Percentiles rank a stretch among this genome's conserved stretches.
These are phyloP conservation scores for Ampelomyces quisqualis DNA, from an alignment of 2,329 filamentous ascomycete genomes.

Conservation along the genomic window DNA sequence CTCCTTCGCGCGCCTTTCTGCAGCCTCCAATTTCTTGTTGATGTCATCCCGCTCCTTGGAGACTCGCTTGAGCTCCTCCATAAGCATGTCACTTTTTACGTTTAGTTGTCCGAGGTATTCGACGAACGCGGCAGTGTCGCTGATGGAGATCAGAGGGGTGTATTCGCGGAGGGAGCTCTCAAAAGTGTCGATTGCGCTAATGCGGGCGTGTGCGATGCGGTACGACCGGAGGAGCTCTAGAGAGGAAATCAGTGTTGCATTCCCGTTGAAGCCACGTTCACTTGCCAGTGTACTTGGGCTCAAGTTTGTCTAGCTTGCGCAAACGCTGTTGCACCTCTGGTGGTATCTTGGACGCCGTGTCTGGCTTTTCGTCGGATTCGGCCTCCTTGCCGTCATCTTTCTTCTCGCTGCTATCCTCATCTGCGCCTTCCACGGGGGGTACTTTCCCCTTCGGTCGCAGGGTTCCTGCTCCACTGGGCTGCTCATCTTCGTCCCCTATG, in stretches of 20 bases:
- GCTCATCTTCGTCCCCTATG: conserved; percentile 77
- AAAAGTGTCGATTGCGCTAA: conserved; percentile 87
- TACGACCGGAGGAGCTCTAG: conserved; percentile 90
- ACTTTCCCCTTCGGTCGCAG: conserved; percentile 53
- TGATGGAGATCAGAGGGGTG: conserved; percentile 85
- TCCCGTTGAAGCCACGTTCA: conserved; percentile 1
- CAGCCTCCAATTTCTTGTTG: conserved; percentile 73
- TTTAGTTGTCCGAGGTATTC: conserved; percentile 90
- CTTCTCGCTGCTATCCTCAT: conserved; percentile 32
- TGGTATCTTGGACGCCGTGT: conserved; percentile 60
- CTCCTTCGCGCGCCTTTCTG: conserved; percentile 62
- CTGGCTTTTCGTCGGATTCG: conserved; percentile 29
- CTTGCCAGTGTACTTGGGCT: conserved; percentile 78
- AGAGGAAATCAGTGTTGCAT: conserved; percentile 15
- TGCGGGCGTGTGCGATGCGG: conserved; percentile 82
- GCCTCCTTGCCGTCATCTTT: conserved; percentile 37
- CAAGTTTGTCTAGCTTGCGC: conserved; percentile 85
- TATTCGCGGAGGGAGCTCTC: conserved; percentile 88
- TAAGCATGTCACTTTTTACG: conserved; percentile 84
- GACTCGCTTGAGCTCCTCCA: conserved; percentile 88
- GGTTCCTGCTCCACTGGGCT: conserved; percentile 62
- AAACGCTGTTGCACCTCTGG: conserved; percentile 74
- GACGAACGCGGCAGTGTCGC: conserved; percentile 77
- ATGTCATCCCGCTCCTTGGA: conserved; percentile 77
- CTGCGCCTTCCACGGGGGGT: conserved; percentile 21